phyloP scores from a whole-genome alignment of 75 land plant species.

The Sequoia sempervirens region DNA sequence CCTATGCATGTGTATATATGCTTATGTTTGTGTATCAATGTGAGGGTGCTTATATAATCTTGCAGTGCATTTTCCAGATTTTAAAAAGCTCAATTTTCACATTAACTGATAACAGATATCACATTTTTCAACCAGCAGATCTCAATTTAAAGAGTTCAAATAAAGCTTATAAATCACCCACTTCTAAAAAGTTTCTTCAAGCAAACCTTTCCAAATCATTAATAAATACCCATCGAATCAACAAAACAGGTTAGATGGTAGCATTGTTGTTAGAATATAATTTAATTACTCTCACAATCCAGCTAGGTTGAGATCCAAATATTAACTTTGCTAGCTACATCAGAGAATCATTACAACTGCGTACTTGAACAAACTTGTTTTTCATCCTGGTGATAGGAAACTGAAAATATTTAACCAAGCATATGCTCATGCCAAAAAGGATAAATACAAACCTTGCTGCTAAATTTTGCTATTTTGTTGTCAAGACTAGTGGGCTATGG shows the following conservation, averaged over 20 bases:
- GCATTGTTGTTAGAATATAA: not conserved
- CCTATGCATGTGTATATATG: too few species aligned
- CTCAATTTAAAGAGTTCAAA: not conserved
- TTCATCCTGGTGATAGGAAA: not conserved
- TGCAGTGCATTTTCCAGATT: not conserved
- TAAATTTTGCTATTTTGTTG: not conserved
- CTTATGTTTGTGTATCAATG: not conserved
- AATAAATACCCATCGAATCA: not conserved
- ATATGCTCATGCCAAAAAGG: not conserved
- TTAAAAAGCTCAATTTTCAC: not conserved
- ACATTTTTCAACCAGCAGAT: not conserved
- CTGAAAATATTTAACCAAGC: not conserved
- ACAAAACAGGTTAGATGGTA: not conserved
- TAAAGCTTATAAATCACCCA: not conserved
- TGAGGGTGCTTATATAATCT: not conserved
- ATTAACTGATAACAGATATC: not conserved
- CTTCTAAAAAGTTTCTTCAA: not conserved
- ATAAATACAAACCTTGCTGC: not conserved
- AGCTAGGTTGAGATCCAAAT: not conserved
- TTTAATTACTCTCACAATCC: not conserved
- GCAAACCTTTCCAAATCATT: not conserved
- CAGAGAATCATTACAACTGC: not conserved
- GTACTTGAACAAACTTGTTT: not conserved
- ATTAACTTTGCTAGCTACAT: not conserved
- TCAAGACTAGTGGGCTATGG: not conserved